These are phyloP conservation scores for Aspergillus sp. DNA, from an alignment of 2,329 filamentous ascomycete species.

Conservation along the genomic window DNA sequence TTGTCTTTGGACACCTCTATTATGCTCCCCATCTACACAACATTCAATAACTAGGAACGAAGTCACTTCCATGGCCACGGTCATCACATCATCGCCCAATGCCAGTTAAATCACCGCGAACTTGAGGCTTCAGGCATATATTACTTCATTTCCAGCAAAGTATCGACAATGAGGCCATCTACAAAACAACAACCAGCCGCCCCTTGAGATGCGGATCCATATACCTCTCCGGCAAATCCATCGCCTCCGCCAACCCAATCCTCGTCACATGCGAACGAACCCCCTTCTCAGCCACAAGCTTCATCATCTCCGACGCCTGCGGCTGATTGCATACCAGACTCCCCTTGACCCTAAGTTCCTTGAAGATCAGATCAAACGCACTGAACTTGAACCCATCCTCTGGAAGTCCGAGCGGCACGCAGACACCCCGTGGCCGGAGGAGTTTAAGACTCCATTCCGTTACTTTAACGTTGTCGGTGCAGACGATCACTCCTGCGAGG, in stretches of 20 bases:
- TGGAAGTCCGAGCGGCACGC: constrained; percentile 15
- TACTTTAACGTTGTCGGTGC: constrained; percentile 11
- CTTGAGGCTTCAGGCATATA: no score
- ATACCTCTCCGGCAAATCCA: constrained; percentile 5
- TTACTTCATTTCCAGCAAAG: no score
- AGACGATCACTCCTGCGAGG: constrained; percentile 14
- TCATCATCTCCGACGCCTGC: constrained; percentile 17
- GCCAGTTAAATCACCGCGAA: no score
- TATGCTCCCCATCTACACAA: no score
- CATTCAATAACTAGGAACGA: no score
- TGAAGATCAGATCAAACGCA: constrained; percentile 13
- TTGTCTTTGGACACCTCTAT: no score
- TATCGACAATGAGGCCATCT: neutral
- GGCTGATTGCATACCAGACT: constrained; percentile 10
- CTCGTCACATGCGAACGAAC: constrained; percentile 1
- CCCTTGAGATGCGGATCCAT: constrained; percentile 10
- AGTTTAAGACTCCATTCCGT: constrained; percentile 17
- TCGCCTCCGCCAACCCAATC: constrained; percentile 2
- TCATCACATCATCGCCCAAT: no score
- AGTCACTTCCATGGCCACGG: no score
- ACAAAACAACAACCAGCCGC: constrained; percentile 1
- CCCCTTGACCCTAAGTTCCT: constrained; percentile 15
- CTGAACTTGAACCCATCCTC: constrained; percentile 16
- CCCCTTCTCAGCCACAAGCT: constrained; percentile 2
- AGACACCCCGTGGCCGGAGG: constrained; percentile 9